These are phyloP conservation scores for Persicaria tinctoria DNA, from an alignment of 148 eudicot species.

Conservation along the genomic window DNA sequence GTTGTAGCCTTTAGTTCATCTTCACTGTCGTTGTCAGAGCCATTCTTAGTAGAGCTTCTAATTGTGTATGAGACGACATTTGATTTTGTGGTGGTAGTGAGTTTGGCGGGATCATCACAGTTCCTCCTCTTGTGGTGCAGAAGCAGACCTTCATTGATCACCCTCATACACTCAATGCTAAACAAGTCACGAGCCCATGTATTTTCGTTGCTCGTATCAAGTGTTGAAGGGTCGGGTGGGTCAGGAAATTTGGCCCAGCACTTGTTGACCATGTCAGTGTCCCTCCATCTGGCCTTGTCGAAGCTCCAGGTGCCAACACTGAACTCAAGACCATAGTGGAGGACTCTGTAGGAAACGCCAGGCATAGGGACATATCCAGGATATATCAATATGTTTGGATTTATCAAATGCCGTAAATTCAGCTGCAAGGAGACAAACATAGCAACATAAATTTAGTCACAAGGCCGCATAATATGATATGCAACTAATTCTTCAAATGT, in stretches of 20 bases:
- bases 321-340: slow-evolving; percentile 72
- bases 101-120: slow-evolving; percentile 21
- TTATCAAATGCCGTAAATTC: slow-evolving; percentile 63
- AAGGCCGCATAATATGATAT: too few relatives aligned
- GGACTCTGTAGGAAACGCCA: slow-evolving; percentile 59
- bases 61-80: too few relatives aligned
- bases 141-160: slow-evolving; percentile 59
- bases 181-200: slow-evolving; percentile 45
- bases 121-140: slow-evolving; percentile 48
- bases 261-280: slow-evolving; percentile 46
- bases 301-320: slow-evolving; percentile 81
- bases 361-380: slow-evolving; percentile 66
- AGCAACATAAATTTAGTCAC: background rate
- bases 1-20: too few relatives aligned
- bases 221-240: slow-evolving; percentile 61
- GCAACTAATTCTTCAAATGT: too few relatives aligned
- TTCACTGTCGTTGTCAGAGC: too few relatives aligned
- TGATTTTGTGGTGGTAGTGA: too few relatives aligned
- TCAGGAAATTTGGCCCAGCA: slow-evolving; percentile 92
- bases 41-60: too few relatives aligned
- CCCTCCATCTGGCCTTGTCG: slow-evolving; percentile 85
- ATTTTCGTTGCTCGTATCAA: slow-evolving; percentile 37
- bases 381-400: slow-evolving; percentile 55
- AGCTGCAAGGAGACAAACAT: slow-evolving; percentile 36
- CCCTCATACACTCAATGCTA: slow-evolving; percentile 68